Evolutionary conservation across 164 flowering plant genomes (phyloP).

Genomic region (Vitis cinerea): DNA sequence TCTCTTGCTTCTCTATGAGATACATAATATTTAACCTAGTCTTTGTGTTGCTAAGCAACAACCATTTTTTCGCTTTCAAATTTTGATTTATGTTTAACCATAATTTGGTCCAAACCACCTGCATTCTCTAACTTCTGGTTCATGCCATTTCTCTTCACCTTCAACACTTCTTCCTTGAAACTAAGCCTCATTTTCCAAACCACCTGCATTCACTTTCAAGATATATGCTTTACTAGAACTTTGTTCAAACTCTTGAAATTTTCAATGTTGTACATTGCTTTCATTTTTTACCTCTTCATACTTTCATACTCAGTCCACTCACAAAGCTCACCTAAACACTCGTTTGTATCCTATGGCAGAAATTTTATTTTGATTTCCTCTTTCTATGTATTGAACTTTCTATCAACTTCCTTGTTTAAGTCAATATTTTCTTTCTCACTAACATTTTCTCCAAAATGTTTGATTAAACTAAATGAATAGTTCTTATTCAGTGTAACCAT

Average conservation of each 20-base stretch:
- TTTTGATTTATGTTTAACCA: slow-evolving; percentile 63
- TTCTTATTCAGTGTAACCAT: neutral
- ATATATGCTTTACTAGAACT: slow-evolving; percentile 59
- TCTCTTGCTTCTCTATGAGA: slow-evolving; percentile 66
- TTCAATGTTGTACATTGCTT: too few species aligned
- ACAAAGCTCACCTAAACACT: neutral
- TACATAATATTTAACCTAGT: slow-evolving; percentile 21
- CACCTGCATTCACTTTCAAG: too few species aligned
- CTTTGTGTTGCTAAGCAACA: slow-evolving; percentile 35
- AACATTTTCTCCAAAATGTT: too few species aligned
- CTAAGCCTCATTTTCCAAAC: slow-evolving; percentile 25
- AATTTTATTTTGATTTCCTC: too few species aligned
- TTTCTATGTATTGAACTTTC: neutral
- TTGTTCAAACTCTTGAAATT: slow-evolving; percentile 45
- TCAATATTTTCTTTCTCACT: slow-evolving; percentile 61
- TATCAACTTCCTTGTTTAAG: slow-evolving; percentile 23
- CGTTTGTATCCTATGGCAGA: too few species aligned
- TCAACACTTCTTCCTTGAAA: slow-evolving; percentile 24
- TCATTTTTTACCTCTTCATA: neutral
- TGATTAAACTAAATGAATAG: neutral
- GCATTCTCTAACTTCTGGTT: slow-evolving; percentile 18
- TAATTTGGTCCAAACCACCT: slow-evolving; percentile 55
- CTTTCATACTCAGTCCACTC: neutral
- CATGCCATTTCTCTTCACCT: slow-evolving; percentile 20
- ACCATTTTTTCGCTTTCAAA: slow-evolving; percentile 64